Base-by-base conservation (phyloP, 345 rosid genomes). In the Orychophragmus violaceus region DNA sequence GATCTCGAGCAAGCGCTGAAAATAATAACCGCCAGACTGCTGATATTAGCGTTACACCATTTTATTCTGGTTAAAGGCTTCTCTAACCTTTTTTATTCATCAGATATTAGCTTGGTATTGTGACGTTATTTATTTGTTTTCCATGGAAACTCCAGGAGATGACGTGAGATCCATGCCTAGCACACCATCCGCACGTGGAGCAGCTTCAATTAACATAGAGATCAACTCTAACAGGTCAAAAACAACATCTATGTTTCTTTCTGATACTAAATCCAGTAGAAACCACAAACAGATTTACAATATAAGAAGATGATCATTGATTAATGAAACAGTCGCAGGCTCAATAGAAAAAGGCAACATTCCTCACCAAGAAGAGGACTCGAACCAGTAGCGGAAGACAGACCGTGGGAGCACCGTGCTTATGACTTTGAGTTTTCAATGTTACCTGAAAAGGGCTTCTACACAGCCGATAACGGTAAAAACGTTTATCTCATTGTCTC, bases 311-410 rank as follows among this genome's bases (percentile, higher is more conserved):
- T 33, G 59, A 33, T 59, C 23, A 36, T 24, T 66, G 50, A 27
- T 30, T 59, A 58, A 65, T 16, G 29, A 66, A 51, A 24, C 35
- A 59, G 49, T 65, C 45, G 72, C 84, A 85, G 88, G 74, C 61
- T 81, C 48, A 84, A 74, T 76, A 83, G 79, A 77, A 81, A 78
- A 52, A 69, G 82, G 72, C 80, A 77, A 44, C 49, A 35, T 50
- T 83, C 93, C 8, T 76, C 88, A 42, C 80, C 97, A 41, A 82
- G 77, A 77, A 81, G 81, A 50, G 86, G 88, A 64, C 95, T 87
- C 3, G 89, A 83, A 57, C 79, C 96, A 70, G 93, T 92, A 41
- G 86, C 74, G 3, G 98, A 87, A 80, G 96, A 87, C 49, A 71
- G 68, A 49, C 25, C 78, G 29, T 64, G 76, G 71, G 74, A 59